Percentiles rank a stretch among this genome's conserved stretches.
phyloP scores from a whole-genome alignment of 2,329 filamentous ascomycete genomes.

The Zymoseptoria pseudotritici region DNA sequence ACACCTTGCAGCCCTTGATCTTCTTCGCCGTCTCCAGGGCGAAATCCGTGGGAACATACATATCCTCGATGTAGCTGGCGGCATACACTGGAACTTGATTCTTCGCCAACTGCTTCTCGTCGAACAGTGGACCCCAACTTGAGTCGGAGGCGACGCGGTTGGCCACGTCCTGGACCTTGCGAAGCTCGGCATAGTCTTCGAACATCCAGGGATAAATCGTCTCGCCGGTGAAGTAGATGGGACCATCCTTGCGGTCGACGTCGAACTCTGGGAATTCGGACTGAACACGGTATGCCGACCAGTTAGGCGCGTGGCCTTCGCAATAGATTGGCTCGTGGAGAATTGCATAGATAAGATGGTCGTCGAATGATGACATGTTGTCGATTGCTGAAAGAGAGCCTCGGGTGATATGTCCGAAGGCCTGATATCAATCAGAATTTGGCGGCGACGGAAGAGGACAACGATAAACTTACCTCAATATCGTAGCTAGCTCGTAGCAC shows the following conservation, averaged over 20 bases:
- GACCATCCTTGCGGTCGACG: slow-evolving; percentile 37
- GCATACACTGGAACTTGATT: slow-evolving; percentile 85
- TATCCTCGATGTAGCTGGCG: slow-evolving; percentile 75
- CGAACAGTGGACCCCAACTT: slow-evolving; percentile 71
- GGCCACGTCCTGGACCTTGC: slow-evolving; percentile 59
- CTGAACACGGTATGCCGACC: slow-evolving; percentile 65
- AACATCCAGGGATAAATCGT: slow-evolving; percentile 89
- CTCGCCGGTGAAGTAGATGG: slow-evolving; percentile 79
- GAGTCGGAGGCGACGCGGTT: slow-evolving; percentile 59
- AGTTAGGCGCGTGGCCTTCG: slow-evolving; percentile 59
- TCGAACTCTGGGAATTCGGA: slow-evolving; percentile 43
- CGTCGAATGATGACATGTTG: slow-evolving; percentile 60
- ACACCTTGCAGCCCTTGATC: slow-evolving; percentile 71
- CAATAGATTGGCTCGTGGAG: slow-evolving; percentile 87
- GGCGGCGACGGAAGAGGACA: background rate
- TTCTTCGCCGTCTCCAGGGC: slow-evolving; percentile 65
- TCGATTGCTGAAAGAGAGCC: slow-evolving; percentile 65
- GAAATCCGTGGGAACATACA: slow-evolving; percentile 79
- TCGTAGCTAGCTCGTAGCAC: slow-evolving; percentile 66
- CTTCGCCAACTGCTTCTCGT: slow-evolving; percentile 60
- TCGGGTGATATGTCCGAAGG: slow-evolving; percentile 67
- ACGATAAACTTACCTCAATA: slow-evolving; percentile 41
- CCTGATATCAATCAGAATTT: slow-evolving; percentile 16
- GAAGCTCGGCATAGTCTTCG: slow-evolving; percentile 68
- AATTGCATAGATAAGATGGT: slow-evolving; percentile 73